These are phyloP conservation scores for Podospora anserina DNA, from an alignment of 495 filamentous ascomycete species.

Conservation along the genomic window DNA sequence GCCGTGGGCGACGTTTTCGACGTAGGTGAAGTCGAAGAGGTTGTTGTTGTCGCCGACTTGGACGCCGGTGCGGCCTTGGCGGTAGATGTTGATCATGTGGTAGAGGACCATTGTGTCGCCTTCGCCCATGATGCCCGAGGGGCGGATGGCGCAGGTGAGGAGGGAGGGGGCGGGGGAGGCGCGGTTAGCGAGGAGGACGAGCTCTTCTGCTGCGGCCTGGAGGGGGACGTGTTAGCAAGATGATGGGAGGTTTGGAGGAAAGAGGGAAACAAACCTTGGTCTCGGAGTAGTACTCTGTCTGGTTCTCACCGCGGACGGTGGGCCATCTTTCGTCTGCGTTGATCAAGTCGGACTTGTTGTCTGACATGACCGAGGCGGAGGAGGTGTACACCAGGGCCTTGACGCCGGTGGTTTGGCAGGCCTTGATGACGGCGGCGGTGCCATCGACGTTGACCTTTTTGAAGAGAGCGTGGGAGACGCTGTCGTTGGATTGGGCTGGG, in stretches of 20 bases:
- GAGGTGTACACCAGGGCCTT: constrained; percentile 95
- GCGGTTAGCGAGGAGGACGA: constrained; percentile 83
- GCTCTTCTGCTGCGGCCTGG: constrained; percentile 80
- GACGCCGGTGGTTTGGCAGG: constrained; percentile 68
- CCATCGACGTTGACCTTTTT: constrained; percentile 92
- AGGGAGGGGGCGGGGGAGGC: constrained; percentile 54
- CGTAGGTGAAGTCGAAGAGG: constrained; percentile 81
- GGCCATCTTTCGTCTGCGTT: constrained; percentile 90
- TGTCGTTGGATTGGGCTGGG: constrained; percentile 46
- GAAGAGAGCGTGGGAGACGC: constrained; percentile 57
- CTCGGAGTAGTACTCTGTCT: constrained; percentile 89
- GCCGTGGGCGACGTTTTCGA: constrained; percentile 71
- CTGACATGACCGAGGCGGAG: constrained; percentile 81
- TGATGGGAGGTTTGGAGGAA: not conserved
- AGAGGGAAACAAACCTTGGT: constrained; percentile 59
- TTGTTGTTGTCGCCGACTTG: constrained; percentile 90
- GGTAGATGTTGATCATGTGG: constrained; percentile 62
- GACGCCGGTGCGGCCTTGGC: constrained; percentile 64
- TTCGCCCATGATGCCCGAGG: constrained; percentile 88
- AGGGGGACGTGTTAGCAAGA: constrained; percentile 15
- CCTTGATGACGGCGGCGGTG: constrained; percentile 73
- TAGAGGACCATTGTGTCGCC: constrained; percentile 68
- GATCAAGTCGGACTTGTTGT: constrained; percentile 73
- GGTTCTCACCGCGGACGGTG: constrained; percentile 61
- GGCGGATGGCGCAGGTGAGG: constrained; percentile 76